Evolutionary conservation across 768 basidiomycete species (phyloP).

Genomic region (Russula sp.): DNA sequence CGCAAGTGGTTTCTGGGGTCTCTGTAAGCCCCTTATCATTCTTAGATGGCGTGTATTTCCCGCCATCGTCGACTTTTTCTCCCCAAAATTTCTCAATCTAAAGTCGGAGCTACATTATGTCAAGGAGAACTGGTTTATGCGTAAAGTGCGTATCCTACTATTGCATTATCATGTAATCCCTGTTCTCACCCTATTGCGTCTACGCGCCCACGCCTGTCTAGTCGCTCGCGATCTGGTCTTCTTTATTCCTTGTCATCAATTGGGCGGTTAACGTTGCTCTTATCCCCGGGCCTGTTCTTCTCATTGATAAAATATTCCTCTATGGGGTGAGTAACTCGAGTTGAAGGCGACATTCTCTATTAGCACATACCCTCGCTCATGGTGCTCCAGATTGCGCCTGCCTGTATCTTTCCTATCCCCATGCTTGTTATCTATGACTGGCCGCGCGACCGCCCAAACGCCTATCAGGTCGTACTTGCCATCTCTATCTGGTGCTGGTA

Average conservation of each 20-base stretch:
- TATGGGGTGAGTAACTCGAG: slow-evolving; percentile 39
- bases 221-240: slow-evolving; percentile 18
- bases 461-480: slow-evolving; percentile 58
- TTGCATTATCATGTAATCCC: slow-evolving; percentile 30
- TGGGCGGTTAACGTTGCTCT: slow-evolving; percentile 8
- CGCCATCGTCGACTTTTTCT: slow-evolving; percentile 50
- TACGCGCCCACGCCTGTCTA: background rate
- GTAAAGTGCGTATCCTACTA: slow-evolving; percentile 38
- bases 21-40: slow-evolving; percentile 34
- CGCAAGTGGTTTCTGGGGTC: slow-evolving; percentile 34
- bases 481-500: slow-evolving; percentile 63
- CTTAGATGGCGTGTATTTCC: slow-evolving; percentile 59
- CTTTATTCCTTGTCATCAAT: slow-evolving; percentile 13
- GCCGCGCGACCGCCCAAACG: slow-evolving; percentile 51
- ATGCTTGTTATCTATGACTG: slow-evolving; percentile 66
- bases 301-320: slow-evolving; percentile 56
- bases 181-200: slow-evolving; percentile 32
- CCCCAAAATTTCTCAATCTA: slow-evolving; percentile 54
- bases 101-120: slow-evolving; percentile 45
- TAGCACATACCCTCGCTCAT: slow-evolving; percentile 1
- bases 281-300: slow-evolving; percentile 9
- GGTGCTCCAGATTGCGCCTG: slow-evolving; percentile 44
- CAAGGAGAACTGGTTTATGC: slow-evolving; percentile 69
- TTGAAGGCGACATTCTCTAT: slow-evolving; percentile 19
- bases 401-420: slow-evolving; percentile 54